Evolutionary conservation across 176 grass and related monocot genomes (phyloP).

Genomic region (Lolium rigidum): DNA sequence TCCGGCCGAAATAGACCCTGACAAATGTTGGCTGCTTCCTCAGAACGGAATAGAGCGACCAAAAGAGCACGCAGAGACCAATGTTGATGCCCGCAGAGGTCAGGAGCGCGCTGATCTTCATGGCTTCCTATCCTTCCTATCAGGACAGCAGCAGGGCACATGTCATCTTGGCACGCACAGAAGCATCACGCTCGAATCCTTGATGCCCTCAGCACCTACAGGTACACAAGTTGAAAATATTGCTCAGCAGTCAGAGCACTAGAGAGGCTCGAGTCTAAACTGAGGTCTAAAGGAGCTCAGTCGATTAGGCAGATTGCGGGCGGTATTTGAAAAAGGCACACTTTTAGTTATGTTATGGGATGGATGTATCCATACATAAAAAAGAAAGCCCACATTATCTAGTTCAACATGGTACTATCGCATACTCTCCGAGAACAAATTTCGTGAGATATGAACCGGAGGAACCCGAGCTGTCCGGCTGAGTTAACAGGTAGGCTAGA

Average conservation of each 20-base stretch:
- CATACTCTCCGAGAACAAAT: neutral
- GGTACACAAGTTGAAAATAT: neutral
- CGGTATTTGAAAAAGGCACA: too few relatives aligned
- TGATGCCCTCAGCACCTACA: constrained; percentile 5
- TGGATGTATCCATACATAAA: too few relatives aligned
- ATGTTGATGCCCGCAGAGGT: constrained; percentile 97
- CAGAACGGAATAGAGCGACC: constrained; percentile 87
- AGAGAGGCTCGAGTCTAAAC: neutral
- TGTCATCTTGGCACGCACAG: constrained; percentile 28
- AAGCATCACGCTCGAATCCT: neutral
- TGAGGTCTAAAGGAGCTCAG: neutral
- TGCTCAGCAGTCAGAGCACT: neutral
- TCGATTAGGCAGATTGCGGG: too few relatives aligned
- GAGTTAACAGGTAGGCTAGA: constrained; percentile 4
- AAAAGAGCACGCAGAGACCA: constrained; percentile 67
- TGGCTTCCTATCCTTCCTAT: constrained; percentile 21
- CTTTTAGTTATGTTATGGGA: too few relatives aligned
- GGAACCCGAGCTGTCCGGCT: constrained; percentile 2
- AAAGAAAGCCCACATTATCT: neutral
- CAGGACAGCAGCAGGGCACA: neutral
- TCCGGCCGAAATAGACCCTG: constrained; percentile 86
- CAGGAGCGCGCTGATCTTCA: constrained; percentile 81
- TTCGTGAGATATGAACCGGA: neutral
- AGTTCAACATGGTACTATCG: neutral
- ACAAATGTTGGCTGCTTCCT: constrained; percentile 86